These are phyloP conservation scores for Bryopsis sp. DNA, from an alignment of 139 green algal genomes.

Conservation along the genomic window DNA sequence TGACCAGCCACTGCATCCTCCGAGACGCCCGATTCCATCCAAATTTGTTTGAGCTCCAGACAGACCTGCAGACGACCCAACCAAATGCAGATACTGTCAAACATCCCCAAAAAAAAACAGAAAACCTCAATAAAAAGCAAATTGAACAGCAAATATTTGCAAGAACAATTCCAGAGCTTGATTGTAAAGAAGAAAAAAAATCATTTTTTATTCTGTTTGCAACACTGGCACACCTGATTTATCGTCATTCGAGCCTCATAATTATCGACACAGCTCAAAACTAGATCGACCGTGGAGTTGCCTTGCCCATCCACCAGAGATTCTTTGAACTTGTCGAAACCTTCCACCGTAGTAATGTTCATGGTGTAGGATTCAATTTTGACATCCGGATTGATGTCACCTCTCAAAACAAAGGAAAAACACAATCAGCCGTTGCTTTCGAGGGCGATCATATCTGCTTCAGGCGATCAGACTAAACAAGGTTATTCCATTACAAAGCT, in stretches of 20 bases:
- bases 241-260: constrained; percentile 97
- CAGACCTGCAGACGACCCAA: constrained; percentile 53
- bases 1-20: constrained; percentile 93
- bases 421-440: too few species aligned
- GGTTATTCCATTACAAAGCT: too few species aligned
- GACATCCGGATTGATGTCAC: constrained; percentile 91
- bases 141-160: too few species aligned
- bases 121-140: too few species aligned
- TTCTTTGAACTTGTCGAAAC: constrained; percentile 76
- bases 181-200: too few species aligned
- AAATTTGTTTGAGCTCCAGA: constrained; percentile 86
- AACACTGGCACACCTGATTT: constrained; percentile 92
- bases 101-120: too few species aligned
- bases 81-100: too few species aligned
- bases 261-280: constrained; percentile 97
- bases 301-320: constrained; percentile 32
- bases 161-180: too few species aligned
- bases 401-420: too few species aligned
- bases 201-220: too few species aligned
- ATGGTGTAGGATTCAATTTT: constrained; percentile 79
- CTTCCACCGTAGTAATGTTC: constrained; percentile 94
- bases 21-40: constrained; percentile 93
- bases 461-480: too few species aligned
- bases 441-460: too few species aligned
- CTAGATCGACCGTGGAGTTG: constrained; percentile 71